These are phyloP conservation scores for Colletotrichum noveboracense DNA, from an alignment of 2,329 filamentous ascomycete genomes.

Conservation along the genomic window DNA sequence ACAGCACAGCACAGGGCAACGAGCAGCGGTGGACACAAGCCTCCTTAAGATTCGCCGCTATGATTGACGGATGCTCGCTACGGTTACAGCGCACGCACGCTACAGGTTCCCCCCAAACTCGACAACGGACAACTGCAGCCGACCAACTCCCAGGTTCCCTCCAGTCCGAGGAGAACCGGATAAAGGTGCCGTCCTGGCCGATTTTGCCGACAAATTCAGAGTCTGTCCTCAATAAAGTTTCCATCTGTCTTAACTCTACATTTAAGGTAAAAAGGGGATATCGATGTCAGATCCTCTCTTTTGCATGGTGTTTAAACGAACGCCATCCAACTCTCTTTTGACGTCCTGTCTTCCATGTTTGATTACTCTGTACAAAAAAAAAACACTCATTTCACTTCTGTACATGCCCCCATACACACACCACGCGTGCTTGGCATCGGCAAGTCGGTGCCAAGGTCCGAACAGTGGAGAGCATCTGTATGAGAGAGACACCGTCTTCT, in stretches of 20 bases:
- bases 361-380: not conserved
- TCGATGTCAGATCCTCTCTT: not conserved
- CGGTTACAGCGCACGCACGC: not conserved
- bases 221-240: not conserved
- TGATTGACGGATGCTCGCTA: not conserved
- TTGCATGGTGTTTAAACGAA: not conserved
- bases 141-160: not conserved
- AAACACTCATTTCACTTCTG: not conserved
- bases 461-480: not conserved
- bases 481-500: not conserved
- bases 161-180: not conserved
- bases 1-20: not conserved
- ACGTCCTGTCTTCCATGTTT: not conserved
- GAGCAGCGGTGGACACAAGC: not conserved
- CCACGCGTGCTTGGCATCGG: not conserved
- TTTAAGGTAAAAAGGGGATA: not conserved
- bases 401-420: not conserved
- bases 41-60: conserved; percentile 10
- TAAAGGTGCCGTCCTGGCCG: conserved; percentile 3
- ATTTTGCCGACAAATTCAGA: not conserved
- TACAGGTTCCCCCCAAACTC: not conserved
- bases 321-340: not conserved
- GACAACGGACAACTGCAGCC: not conserved
- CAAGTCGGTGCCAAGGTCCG: not conserved
- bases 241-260: not conserved